Base-by-base conservation (phyloP, 2,329 filamentous ascomycete genomes). In the Kalaharituber pfeilii region DNA sequence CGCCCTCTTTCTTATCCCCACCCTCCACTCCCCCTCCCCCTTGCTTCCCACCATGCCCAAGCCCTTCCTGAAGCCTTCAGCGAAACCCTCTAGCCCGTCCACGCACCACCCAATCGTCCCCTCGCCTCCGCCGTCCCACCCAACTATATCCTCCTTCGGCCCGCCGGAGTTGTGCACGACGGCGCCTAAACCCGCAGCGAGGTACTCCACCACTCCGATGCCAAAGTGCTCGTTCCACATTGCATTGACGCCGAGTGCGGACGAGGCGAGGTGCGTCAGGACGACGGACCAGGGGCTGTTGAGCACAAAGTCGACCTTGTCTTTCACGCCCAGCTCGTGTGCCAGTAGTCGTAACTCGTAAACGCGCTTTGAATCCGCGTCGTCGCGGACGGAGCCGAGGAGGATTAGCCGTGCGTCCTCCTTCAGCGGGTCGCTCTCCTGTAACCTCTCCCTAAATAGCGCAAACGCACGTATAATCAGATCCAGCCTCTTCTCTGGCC, bases 161-260 rank as follows among this genome's bases (percentile, higher is more conserved):
- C 91, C 91, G 7, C 89, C 91, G 51, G 84, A 91, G 68, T 95
- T 75, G 64, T 98, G 91, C 7, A 96, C 91, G 0, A 98, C 88
- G 4, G 83, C 81, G 55, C 98, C 87, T 55, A 98, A 72, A 1
- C 91, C 91, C 0, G 91, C 91, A 3, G 91, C 91, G 67, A 96
- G 88, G 66, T 96, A 98, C 72, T 98, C 91, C 39, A 98, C 91
- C 15, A 96, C 88, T 1, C 91, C 91, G 56, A 98, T 98, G 22
- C 91, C 91, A 67, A 98, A 98, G 68, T 98, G 91, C 71, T 98
- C 91, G 67, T 95, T 96, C 89, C 91, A 98, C 91, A 98, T 98
- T 65, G 84, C 86, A 63, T 98, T 98, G 27, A 94, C 87, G 50
- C 91, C 91, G n/a, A n/a, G n/a, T n/a, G n/a, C n/a, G n/a, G n/a